Evolutionary conservation across 352 stramenopile genomes (phyloP).

Genomic region (Globisporangium viniferum): DNA sequence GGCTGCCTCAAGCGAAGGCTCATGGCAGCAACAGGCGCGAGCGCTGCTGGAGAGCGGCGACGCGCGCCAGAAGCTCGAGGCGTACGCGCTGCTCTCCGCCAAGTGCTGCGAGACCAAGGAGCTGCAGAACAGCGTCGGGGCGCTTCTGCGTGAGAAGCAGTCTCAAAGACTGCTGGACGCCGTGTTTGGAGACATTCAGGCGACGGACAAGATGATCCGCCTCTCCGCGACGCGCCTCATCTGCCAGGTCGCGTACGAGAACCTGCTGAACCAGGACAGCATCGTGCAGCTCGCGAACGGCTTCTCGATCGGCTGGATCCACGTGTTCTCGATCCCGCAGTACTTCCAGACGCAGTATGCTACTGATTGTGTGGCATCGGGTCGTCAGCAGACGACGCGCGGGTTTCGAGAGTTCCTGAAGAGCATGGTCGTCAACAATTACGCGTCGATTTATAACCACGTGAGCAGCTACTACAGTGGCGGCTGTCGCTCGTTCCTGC

Average conservation of each 20-base stretch:
- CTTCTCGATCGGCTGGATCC: conserved; percentile 50
- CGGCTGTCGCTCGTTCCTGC: conserved; percentile 40
- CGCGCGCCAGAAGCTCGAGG: conserved; percentile 27
- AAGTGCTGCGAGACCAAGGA: conserved; percentile 40
- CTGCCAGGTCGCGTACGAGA: conserved; percentile 54
- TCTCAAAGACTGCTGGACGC: conserved; percentile 18
- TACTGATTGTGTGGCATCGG: neutral
- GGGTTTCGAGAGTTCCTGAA: conserved; percentile 30
- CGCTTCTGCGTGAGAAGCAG: conserved; percentile 32
- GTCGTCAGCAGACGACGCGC: neutral
- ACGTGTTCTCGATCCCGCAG: conserved; percentile 45
- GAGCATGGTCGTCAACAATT: conserved; percentile 30
- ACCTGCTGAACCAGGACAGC: conserved; percentile 32
- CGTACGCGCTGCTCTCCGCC: conserved; percentile 27
- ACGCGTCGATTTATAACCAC: conserved; percentile 32
- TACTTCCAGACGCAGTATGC: conserved; percentile 27
- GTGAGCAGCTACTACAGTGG: conserved; percentile 51
- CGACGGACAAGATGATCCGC: conserved; percentile 39
- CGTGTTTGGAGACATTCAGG: conserved; percentile 33
- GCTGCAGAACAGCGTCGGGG: conserved; percentile 36
- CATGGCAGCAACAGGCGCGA: conserved; percentile 8
- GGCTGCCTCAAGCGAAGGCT: conserved; percentile 12
- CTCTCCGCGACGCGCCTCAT: conserved; percentile 42
- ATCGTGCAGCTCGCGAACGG: conserved; percentile 25
- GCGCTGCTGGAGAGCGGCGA: conserved; percentile 24